Conservation (phyloP, 1,284 basidiomycete species). For the Schizopora paradoxa region DNA sequence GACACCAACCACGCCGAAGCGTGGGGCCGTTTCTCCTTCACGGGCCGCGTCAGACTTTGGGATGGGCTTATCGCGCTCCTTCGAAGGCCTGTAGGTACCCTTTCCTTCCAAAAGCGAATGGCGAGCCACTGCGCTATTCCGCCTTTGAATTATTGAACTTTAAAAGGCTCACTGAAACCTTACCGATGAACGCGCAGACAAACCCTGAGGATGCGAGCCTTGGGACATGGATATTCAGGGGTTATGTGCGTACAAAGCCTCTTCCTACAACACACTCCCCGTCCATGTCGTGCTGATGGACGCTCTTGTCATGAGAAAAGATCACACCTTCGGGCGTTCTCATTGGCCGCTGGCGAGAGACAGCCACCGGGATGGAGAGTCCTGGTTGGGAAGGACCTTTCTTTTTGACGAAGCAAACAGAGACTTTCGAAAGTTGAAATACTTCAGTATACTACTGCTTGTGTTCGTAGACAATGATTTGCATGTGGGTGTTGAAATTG, state of each 20-base stretch:
- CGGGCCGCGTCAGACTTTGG: conserved; percentile 44
- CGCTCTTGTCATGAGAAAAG: background rate
- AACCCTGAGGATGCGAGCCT: conserved; percentile 26
- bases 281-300: no score
- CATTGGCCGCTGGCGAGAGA: conserved; percentile 48
- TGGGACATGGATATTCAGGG: conserved; percentile 45
- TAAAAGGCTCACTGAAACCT: background rate
- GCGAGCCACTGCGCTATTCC: background rate
- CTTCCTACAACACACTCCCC: conserved; percentile 28
- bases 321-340: conserved; percentile 25
- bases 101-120: conserved; percentile 1
- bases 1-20: conserved; percentile 37
- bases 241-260: conserved; percentile 36
- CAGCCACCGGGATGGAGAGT: conserved; percentile 30
- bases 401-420: conserved; percentile 32
- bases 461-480: no score
- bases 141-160: background rate
- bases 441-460: no score
- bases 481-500: no score
- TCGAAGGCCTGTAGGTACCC: conserved; percentile 38
- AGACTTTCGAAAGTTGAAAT: no score
- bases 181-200: conserved; percentile 26
- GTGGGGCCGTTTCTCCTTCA: conserved; percentile 41
- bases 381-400: conserved; percentile 43
- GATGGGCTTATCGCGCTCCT: conserved; percentile 44